Evolutionary conservation across 2,329 filamentous ascomycete species (phyloP), one percentile per base, ranked within the genome.

Genomic region (Lachnellula subtilissima): DNA sequence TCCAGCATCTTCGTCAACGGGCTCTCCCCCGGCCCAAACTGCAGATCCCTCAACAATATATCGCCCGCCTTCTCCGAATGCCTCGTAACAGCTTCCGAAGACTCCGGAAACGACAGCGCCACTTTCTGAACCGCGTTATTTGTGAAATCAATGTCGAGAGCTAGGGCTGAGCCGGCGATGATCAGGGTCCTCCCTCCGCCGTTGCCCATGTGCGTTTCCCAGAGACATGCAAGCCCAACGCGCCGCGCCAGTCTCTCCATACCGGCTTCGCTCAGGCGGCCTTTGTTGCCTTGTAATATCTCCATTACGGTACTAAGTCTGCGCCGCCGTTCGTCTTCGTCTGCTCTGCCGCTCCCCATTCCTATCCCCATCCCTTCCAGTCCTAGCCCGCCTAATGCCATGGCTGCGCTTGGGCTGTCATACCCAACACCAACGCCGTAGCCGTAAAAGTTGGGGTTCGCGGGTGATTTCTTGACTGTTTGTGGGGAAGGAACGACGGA

Each of bases 261-360:
- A 2, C 87, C 87, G 32, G 87, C 84, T 65, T 89, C 86, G 63
- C 87, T 89, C 39, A 93, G 84, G 42, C 85, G 74, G 4, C 87
- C 87, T 60, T 82, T 82, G 63, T 71, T 70, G 12, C 60, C 62
- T 62, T 73, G 45, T 15, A 71, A 49, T 36, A 70, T 69, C 36
- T 69, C 68, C 43, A 69, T 54, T 19, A 70, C 66, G 11, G 55
- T 53, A 36, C 55, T 53, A 46, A 83, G 69, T 59, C 75, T 75
- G 49, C 74, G 71, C 61, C 73, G 71, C 61, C 76, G 69, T 62
- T 82, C 79, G 47, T 81, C 78, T 55, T 82, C 80, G 60, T 81
- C 78, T 8, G 59, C 66, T 32, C 65, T 62, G 17, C 56, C 61
- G n/a, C 54, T 53, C 37, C 50, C 52, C 53, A 45, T 22, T 22